These are phyloP conservation scores for Chrysanthemum seticuspe DNA, from an alignment of 129 eudicot genomes.

Conservation along the genomic window DNA sequence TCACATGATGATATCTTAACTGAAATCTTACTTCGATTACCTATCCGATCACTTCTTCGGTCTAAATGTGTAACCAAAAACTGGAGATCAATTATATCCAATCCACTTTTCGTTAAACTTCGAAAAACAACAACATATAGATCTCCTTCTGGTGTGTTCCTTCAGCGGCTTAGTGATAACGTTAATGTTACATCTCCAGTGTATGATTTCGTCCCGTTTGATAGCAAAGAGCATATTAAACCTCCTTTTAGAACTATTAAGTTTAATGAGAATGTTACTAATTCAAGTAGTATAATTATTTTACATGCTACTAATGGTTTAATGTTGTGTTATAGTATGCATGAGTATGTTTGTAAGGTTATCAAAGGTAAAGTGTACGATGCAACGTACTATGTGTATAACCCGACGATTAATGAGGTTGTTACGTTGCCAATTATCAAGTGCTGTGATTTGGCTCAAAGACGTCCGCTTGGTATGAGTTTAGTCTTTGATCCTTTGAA, in stretches of 20 bases:
- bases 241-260: constrained; percentile 34
- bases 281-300: constrained; percentile 1
- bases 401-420: constrained; percentile 48
- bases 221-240: constrained; percentile 19
- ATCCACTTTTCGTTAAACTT: constrained; percentile 32
- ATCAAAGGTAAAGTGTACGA: background rate
- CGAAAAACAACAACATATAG: constrained; percentile 29
- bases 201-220: constrained; percentile 32
- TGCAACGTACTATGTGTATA: constrained; percentile 31
- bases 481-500: constrained; percentile 51
- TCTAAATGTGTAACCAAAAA: constrained; percentile 52
- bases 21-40: constrained; percentile 43
- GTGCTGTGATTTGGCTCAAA: constrained; percentile 13
- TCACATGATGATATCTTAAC: constrained; percentile 33
- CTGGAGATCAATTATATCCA: constrained; percentile 42
- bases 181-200: background rate
- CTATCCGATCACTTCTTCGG: constrained; percentile 49
- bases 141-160: constrained; percentile 36
- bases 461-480: constrained; percentile 30
- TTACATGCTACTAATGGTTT: constrained; percentile 61
- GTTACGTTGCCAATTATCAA: constrained; percentile 22
- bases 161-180: constrained; percentile 21
- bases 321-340: constrained; percentile 30
- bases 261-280: background rate
- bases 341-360: background rate